phyloP scores from a whole-genome alignment of 2,329 filamentous ascomycete genomes.

The Epichloe amarillans region DNA sequence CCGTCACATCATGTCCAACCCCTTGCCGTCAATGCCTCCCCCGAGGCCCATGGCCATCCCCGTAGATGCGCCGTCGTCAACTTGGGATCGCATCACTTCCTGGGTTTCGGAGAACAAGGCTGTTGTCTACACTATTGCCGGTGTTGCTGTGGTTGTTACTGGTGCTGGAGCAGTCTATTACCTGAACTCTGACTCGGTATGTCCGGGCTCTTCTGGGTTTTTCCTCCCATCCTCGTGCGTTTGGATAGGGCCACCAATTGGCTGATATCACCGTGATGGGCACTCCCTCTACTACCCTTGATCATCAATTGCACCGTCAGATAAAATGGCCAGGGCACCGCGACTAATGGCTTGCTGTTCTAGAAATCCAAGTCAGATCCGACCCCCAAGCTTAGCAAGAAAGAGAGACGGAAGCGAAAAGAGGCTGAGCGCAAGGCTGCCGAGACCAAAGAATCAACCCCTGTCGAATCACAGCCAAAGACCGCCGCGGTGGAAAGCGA shows the following conservation, averaged over 20 bases:
- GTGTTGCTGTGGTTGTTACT: conserved; percentile 81
- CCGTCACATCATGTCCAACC: conserved; percentile 27
- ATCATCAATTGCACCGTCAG: not conserved
- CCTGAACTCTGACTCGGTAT: conserved; percentile 48
- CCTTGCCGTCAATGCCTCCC: conserved; percentile 34
- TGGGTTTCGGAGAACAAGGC: conserved; percentile 97
- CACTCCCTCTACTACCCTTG: not conserved
- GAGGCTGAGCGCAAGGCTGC: conserved; percentile 53
- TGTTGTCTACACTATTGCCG: conserved; percentile 89
- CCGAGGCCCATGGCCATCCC: conserved; percentile 31
- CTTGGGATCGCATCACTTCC: conserved; percentile 80
- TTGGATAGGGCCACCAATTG: not conserved
- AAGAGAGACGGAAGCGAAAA: conserved; percentile 79
- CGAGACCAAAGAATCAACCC: conserved; percentile 24
- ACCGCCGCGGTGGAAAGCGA: conserved; percentile 40
- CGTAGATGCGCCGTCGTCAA: conserved; percentile 47
- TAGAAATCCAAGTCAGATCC: conserved; percentile 33
- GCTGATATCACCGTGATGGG: not conserved
- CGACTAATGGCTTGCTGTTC: not conserved
- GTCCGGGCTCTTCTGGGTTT: conserved; percentile 9
- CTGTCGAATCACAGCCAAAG: conserved; percentile 30
- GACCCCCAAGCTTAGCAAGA: conserved; percentile 66
- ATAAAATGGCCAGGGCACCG: not conserved
- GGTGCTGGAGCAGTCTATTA: conserved; percentile 92
- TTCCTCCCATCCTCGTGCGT: not conserved